Percentiles rank a stretch among this genome's conserved stretches.
phyloP scores from a whole-genome alignment of 2,329 filamentous ascomycete species.

The Periconia macrospinosa region DNA sequence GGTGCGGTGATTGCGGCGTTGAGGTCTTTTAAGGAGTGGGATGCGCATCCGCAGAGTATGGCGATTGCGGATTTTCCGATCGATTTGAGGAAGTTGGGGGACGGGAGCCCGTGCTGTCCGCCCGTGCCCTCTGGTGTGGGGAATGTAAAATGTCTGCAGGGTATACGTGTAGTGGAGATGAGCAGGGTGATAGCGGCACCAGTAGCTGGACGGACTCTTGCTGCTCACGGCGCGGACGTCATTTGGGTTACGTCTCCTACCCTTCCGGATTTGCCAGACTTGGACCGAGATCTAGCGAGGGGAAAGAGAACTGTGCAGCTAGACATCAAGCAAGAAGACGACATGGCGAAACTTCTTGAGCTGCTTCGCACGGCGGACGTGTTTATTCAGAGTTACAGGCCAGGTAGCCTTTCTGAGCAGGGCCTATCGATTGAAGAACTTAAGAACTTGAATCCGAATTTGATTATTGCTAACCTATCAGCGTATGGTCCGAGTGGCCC shows the following conservation, averaged over 20 bases:
- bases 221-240: conserved; percentile 51
- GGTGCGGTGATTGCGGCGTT: conserved; percentile 54
- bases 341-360: conserved; percentile 44
- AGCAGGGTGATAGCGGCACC: conserved; percentile 51
- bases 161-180: conserved; percentile 47
- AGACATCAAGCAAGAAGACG: conserved; percentile 50
- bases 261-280: conserved; percentile 44
- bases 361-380: conserved; percentile 56
- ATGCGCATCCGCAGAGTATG: conserved; percentile 50
- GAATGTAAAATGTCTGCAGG: conserved; percentile 39
- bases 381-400: conserved; percentile 57
- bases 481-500: conserved; percentile 56
- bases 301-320: conserved; percentile 53
- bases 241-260: conserved; percentile 50
- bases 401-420: conserved; percentile 49
- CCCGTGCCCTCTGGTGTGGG: background rate
- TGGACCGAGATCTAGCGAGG: conserved; percentile 49
- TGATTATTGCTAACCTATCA: conserved; percentile 57
- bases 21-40: conserved; percentile 56
- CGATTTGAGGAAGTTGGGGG: conserved; percentile 40
- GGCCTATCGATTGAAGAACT: conserved; percentile 48
- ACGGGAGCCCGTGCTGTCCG: conserved; percentile 13
- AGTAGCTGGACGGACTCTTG: conserved; percentile 46
- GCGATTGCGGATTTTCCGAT: conserved; percentile 54
- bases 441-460: conserved; percentile 42